A percentile compares a stretch with the other conserved stretches of the same genome.
Evolutionary conservation across 495 filamentous ascomycete genomes (phyloP).

Genomic region (Pyrenula massariospora): DNA sequence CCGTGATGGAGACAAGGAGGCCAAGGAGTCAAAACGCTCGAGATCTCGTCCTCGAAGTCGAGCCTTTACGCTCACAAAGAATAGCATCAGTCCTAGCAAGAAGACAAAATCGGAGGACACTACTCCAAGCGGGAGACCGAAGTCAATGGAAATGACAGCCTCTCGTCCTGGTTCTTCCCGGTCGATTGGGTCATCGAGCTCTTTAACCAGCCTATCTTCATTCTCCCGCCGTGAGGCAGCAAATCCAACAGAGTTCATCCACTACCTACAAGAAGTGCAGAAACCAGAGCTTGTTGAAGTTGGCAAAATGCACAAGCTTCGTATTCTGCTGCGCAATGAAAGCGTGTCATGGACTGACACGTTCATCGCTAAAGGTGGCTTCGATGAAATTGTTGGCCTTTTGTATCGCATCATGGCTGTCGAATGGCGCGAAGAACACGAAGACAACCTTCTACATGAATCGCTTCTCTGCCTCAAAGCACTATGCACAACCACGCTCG

Average conservation of each 20-base stretch:
- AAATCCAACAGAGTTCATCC: slow-evolving; percentile 68
- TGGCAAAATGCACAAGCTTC: slow-evolving; percentile 87
- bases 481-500: slow-evolving; percentile 79
- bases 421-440: slow-evolving; percentile 97
- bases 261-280: slow-evolving; percentile 63
- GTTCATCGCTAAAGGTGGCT: slow-evolving; percentile 80
- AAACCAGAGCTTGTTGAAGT: slow-evolving; percentile 78
- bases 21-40: slow-evolving; percentile 38
- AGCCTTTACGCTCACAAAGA: slow-evolving; percentile 64
- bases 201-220: slow-evolving; percentile 28
- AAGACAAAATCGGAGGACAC: slow-evolving; percentile 44
- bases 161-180: slow-evolving; percentile 33
- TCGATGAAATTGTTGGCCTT: slow-evolving; percentile 79
- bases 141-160: slow-evolving; percentile 23
- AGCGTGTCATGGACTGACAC: slow-evolving; percentile 88
- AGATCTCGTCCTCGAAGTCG: slow-evolving; percentile 56
- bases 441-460: slow-evolving; percentile 87
- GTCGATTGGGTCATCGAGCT: slow-evolving; percentile 29
- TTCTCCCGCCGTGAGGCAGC: slow-evolving; percentile 30
- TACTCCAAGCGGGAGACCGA: slow-evolving; percentile 26
- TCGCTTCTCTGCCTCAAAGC: slow-evolving; percentile 88
- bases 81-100: slow-evolving; percentile 42
- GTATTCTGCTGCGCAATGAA: slow-evolving; percentile 83
- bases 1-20: slow-evolving; percentile 18
- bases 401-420: slow-evolving; percentile 85